Evolutionary conservation across 1,284 basidiomycete species (phyloP), one percentile per base, ranked within the genome.

Genomic region (Leccinum griseonigrum): DNA sequence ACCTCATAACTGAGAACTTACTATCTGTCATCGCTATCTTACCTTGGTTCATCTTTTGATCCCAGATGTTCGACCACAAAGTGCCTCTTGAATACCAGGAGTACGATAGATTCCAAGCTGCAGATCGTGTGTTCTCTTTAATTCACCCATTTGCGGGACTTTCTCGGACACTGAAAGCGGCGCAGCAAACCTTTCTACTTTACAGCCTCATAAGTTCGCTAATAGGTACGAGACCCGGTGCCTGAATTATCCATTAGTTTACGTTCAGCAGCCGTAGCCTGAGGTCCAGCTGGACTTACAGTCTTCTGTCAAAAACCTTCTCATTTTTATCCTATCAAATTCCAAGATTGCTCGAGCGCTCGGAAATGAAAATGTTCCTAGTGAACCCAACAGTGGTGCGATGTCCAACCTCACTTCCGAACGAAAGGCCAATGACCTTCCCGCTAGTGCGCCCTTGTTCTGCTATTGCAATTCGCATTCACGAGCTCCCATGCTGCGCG

Each of bases 21-120:
- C n/a, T n/a, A n/a, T n/a, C n/a, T 43, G n/a, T 43, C 40, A 10
- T n/a, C 9, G 40, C 9, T 43, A 43, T 43, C n/a, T 43, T 9
- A n/a, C n/a, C 40, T 43, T n/a, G n/a, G 16, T n/a, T 9, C 7
- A 43, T 9, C 40, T n/a, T 9, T 43, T 43, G 40, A n/a, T 16
- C 40, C 40, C 40, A n/a, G n/a, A 43, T 9, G n/a, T 43, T 43
- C 38, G 38, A 40, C 38, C 38, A 43, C n/a, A 38, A 38, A 38
- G 36, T 38, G 5, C 54, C 32, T 28, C 32, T 62, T 29, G 65
- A 56, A 61, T 54, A 48, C 11, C 53, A 53, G 26, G 56, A 54
- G 0, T 13, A 43, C 16, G 16, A 64, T 65, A 58, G 6, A 32
- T 26, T 22, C 31, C 26, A 13, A 13, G 14, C 34, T 26, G 29